phyloP scores from a whole-genome alignment of 768 basidiomycete genomes.

The Tulasnella calospora region DNA sequence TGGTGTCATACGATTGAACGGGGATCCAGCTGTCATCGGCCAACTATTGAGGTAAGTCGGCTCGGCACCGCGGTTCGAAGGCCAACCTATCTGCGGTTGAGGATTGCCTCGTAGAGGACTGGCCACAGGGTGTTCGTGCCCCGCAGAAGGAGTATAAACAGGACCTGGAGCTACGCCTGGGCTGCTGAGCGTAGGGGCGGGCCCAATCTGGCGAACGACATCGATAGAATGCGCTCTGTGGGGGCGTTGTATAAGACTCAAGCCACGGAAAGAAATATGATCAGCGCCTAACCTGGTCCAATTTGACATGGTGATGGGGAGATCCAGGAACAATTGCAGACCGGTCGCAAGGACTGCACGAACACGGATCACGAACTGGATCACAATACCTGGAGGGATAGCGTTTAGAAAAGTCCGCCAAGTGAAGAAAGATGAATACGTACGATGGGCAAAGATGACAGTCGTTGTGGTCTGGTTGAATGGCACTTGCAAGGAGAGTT shows the following conservation, averaged over 20 bases:
- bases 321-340: conserved; percentile 60
- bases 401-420: conserved; percentile 23
- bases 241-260: not conserved
- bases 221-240: conserved; percentile 64
- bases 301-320: conserved; percentile 77
- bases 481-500: conserved; percentile 66
- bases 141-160: not conserved
- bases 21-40: not conserved
- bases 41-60: not conserved
- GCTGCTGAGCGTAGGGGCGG: not conserved
- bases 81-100: not conserved
- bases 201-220: conserved; percentile 47
- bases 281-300: conserved; percentile 64
- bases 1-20: not conserved
- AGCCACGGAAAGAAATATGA: not conserved
- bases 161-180: not conserved
- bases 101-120: not conserved
- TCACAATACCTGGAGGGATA: conserved; percentile 50
- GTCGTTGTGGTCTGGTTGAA: conserved; percentile 73
- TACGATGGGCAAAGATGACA: conserved; percentile 69
- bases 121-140: not conserved
- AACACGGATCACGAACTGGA: conserved; percentile 70
- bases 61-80: not conserved
- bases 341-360: conserved; percentile 72
- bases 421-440: not conserved